These are phyloP conservation scores for Zopfochytrium polystomum DNA, from an alignment of 371 early-diverging fungal genomes.

Conservation along the genomic window DNA sequence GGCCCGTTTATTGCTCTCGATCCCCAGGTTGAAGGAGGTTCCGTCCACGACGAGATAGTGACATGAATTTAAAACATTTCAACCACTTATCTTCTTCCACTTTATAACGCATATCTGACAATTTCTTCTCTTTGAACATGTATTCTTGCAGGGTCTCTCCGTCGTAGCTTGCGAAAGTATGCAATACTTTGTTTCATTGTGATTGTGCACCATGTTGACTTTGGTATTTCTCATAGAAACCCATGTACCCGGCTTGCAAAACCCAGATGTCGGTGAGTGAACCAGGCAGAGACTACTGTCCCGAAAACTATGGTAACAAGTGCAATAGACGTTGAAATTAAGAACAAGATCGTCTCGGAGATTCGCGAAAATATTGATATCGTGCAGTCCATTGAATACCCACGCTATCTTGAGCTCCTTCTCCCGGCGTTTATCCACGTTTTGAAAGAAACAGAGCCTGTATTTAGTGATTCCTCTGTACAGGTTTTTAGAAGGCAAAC, in stretches of 20 bases:
- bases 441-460: conserved; percentile 71
- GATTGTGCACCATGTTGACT: background rate
- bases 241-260: conserved; percentile 23
- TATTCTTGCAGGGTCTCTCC: conserved; percentile 8
- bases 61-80: no score
- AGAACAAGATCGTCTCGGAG: conserved; percentile 82
- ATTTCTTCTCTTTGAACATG: no score
- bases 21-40: no score
- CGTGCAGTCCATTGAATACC: conserved; percentile 77
- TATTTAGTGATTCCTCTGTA: conserved; percentile 45
- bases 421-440: conserved; percentile 82
- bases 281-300: background rate
- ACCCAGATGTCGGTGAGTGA: conserved; percentile 18
- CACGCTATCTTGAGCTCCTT: conserved; percentile 69
- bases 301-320: background rate
- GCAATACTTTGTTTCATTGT: background rate
- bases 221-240: conserved; percentile 8
- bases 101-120: no score
- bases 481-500: no score
- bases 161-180: conserved; percentile 19
- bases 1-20: no score
- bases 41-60: no score
- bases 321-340: conserved; percentile 44
- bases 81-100: no score
- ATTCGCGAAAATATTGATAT: conserved; percentile 88